These are phyloP conservation scores for Fusarium hainanense DNA, from an alignment of 2,329 filamentous ascomycete species.

Conservation along the genomic window DNA sequence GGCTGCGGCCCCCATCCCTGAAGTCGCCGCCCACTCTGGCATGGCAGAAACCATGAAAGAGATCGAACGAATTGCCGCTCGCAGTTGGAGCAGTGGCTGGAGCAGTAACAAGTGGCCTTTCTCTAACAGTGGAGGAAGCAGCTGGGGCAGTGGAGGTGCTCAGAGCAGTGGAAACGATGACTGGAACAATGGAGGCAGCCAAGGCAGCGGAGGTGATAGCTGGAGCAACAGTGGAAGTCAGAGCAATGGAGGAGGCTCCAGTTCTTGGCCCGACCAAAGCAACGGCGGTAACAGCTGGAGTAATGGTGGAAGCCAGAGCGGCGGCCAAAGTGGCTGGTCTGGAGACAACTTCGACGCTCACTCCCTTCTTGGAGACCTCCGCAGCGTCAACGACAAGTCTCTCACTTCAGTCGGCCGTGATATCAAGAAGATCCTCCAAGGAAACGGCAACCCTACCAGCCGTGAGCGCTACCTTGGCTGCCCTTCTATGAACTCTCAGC, in stretches of 20 bases:
- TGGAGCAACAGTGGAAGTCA: not conserved
- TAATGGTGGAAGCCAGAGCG: not conserved
- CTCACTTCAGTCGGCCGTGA: slow-evolving; percentile 51
- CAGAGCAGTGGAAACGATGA: not conserved
- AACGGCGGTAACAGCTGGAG: not conserved
- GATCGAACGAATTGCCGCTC: slow-evolving; percentile 34
- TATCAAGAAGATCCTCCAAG: slow-evolving; percentile 54
- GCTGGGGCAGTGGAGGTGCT: not conserved
- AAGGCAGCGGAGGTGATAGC: not conserved
- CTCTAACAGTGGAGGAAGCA: not conserved
- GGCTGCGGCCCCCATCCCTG: slow-evolving; percentile 33
- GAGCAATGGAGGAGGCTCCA: not conserved
- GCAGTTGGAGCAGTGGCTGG: slow-evolving; percentile 29
- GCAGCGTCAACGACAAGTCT: slow-evolving; percentile 44
- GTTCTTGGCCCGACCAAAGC: not conserved
- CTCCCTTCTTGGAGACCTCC: slow-evolving; percentile 55
- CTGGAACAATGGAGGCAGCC: not conserved
- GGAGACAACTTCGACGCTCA: slow-evolving; percentile 31
- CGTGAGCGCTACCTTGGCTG: slow-evolving; percentile 41
- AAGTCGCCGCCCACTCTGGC: slow-evolving; percentile 34
- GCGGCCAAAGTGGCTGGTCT: slow-evolving; percentile 18
- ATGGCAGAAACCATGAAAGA: slow-evolving; percentile 42
- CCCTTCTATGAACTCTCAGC: slow-evolving; percentile 37
- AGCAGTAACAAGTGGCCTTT: slow-evolving; percentile 11
- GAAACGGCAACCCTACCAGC: slow-evolving; percentile 45